Conservation (phyloP, 805 yeast species). For the Scheffersomyces coipomensis region DNA sequence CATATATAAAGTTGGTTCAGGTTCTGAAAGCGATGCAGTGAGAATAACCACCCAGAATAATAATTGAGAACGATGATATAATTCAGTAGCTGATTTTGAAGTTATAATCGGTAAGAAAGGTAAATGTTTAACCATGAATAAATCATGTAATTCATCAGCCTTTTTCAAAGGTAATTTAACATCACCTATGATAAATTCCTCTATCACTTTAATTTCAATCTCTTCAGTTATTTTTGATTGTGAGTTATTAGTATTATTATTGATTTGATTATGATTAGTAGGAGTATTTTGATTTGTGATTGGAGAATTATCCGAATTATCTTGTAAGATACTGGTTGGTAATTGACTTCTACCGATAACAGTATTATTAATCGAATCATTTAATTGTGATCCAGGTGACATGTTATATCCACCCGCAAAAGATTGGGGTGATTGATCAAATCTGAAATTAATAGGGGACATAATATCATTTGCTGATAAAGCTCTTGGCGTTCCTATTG, state of each 20-base stretch:
- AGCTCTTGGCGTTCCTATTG: slow-evolving; percentile 3
- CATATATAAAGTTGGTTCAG: slow-evolving; percentile 79
- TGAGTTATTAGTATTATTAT: neutral
- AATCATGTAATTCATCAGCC: slow-evolving; percentile 70
- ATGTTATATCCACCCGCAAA: slow-evolving; percentile 2
- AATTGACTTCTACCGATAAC: slow-evolving; percentile 7
- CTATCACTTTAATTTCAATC: slow-evolving; percentile 22
- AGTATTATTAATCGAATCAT: slow-evolving; percentile 12
- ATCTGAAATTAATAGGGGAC: slow-evolving; percentile 5
- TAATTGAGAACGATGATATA: slow-evolving; percentile 79
- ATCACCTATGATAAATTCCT: slow-evolving; percentile 75
- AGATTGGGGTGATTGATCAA: slow-evolving; percentile 9
- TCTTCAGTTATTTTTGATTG: slow-evolving; percentile 1
- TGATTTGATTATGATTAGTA: no score
- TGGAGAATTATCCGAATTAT: slow-evolving; percentile 31
- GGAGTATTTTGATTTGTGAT: slow-evolving; percentile 7
- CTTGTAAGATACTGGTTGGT: slow-evolving; percentile 19
- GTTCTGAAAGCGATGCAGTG: slow-evolving; percentile 83
- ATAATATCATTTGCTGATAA: slow-evolving; percentile 6
- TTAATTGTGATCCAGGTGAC: slow-evolving; percentile 5
- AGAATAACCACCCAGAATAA: slow-evolving; percentile 89
- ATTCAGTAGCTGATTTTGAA: slow-evolving; percentile 67
- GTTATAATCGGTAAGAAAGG: slow-evolving; percentile 81
- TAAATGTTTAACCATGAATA: slow-evolving; percentile 63
- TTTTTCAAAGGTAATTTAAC: slow-evolving; percentile 63